phyloP scores from a whole-genome alignment of 2,329 filamentous ascomycete genomes.

The Tetracladium maxilliforme region DNA sequence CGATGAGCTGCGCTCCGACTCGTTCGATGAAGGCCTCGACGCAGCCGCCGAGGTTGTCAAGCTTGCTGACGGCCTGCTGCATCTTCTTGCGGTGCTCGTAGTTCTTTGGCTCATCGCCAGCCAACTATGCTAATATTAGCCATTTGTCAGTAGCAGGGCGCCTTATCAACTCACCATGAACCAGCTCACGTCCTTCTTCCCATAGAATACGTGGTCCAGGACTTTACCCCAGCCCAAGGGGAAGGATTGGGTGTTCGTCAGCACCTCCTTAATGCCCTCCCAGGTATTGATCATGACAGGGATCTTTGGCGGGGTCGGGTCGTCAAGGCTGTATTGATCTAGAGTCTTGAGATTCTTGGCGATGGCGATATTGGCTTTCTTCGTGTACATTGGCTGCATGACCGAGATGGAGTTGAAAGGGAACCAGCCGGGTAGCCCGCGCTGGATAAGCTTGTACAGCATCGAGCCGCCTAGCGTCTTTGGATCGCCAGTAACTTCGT shows the following conservation, averaged over 20 bases:
- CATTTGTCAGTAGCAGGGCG: too few relatives aligned
- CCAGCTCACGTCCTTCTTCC: constrained; percentile 20
- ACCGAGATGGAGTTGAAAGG: constrained; percentile 23
- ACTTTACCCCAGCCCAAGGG: constrained; percentile 17
- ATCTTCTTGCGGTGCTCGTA: constrained; percentile 15
- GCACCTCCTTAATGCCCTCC: constrained; percentile 15
- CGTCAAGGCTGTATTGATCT: constrained; percentile 16
- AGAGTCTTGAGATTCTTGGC: constrained; percentile 21
- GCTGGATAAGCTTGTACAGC: constrained; percentile 28
- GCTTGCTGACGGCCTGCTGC: constrained; percentile 16
- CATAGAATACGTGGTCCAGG: constrained; percentile 16
- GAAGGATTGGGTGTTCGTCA: constrained; percentile 16
- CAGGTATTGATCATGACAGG: constrained; percentile 11
- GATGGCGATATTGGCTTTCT: constrained; percentile 21
- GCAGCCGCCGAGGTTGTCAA: constrained; percentile 15
- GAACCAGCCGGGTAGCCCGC: constrained; percentile 28
- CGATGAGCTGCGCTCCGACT: constrained; percentile 22
- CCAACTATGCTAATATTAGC: too few relatives aligned
- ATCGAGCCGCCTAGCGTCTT: constrained; percentile 25
- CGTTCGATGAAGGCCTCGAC: constrained; percentile 17
- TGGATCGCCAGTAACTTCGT: constrained; percentile 20
- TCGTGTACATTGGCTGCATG: constrained; percentile 30
- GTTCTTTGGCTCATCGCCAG: constrained; percentile 18
- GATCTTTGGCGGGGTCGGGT: constrained; percentile 18
- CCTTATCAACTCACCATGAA: too few relatives aligned